Evolutionary conservation across 805 yeast genomes (phyloP).

Genomic region (Yamadazyma takamatsuzukensis): DNA sequence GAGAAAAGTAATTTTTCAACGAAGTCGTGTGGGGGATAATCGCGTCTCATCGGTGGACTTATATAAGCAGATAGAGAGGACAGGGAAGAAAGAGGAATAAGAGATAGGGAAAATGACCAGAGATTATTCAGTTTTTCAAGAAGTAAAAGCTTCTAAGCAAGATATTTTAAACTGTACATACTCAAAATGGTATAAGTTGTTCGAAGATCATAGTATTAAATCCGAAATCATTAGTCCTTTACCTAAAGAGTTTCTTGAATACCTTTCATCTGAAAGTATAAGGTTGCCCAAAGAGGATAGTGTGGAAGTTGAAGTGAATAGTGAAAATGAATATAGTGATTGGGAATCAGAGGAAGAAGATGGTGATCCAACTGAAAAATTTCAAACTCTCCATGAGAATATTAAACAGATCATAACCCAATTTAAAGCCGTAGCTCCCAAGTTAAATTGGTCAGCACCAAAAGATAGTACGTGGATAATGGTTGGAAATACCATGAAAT

Average conservation of each 20-base stretch:
- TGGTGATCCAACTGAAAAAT: conserved; percentile 20
- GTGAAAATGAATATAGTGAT: conserved; percentile 70
- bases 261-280: conserved; percentile 26
- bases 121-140: conserved; percentile 26
- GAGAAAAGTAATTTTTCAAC: too few relatives aligned
- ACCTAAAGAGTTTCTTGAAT: conserved; percentile 31
- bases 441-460: conserved; percentile 96
- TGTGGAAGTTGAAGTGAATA: conserved; percentile 22
- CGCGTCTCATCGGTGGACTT: too few relatives aligned
- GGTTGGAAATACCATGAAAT: conserved; percentile 70
- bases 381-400: conserved; percentile 56
- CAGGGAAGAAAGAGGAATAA: too few relatives aligned
- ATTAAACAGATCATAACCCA: conserved; percentile 45
- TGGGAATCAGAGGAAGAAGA: conserved; percentile 52
- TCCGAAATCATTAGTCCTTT: conserved; percentile 27
- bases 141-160: conserved; percentile 18
- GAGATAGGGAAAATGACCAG: conserved; percentile 11
- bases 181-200: conserved; percentile 30
- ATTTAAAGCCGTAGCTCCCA: conserved; percentile 70
- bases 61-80: too few relatives aligned
- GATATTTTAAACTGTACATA: conserved; percentile 33
- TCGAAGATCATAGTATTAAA: conserved; percentile 17
- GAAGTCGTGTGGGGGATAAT: too few relatives aligned
- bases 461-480: conserved; percentile 92
- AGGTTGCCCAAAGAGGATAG: conserved; percentile 16